phyloP scores from a whole-genome alignment of 2,329 filamentous ascomycete species.

The Aspergillus neoniger region DNA sequence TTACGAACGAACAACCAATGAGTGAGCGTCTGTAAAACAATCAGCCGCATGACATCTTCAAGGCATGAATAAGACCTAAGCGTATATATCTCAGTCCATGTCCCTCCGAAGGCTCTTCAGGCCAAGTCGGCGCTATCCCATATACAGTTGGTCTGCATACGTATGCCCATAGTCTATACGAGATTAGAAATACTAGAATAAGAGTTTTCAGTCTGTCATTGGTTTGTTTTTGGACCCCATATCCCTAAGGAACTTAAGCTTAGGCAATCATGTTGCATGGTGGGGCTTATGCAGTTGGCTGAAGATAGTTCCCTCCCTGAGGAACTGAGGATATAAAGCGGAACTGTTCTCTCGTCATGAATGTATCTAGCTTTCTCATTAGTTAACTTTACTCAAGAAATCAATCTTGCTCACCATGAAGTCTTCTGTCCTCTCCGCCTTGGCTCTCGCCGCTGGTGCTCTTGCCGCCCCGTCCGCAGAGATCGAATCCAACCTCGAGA shows the following conservation, averaged over 20 bases:
- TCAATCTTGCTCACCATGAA: not conserved
- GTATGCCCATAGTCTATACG: not conserved
- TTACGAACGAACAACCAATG: no score
- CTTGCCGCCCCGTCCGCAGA: not conserved
- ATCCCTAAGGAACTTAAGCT: not conserved
- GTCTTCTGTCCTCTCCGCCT: not conserved
- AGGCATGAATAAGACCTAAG: no score
- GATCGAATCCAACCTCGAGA: not conserved
- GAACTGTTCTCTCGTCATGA: no score
- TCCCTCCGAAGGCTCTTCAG: not conserved
- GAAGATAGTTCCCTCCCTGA: not conserved
- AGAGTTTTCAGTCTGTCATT: not conserved
- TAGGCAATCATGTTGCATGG: not conserved
- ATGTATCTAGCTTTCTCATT: not conserved
- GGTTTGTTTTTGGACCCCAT: not conserved
- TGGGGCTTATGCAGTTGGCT: not conserved
- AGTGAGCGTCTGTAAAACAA: no score
- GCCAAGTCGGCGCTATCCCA: not conserved
- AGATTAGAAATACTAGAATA: not conserved
- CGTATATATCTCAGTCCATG: not conserved
- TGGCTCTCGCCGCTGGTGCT: conserved; percentile 2
- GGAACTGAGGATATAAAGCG: not conserved
- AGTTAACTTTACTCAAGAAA: not conserved
- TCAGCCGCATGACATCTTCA: no score
- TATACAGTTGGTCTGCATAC: not conserved